Conservation (phyloP, 2,329 filamentous ascomycete species). For the Venturia nashicola region DNA sequence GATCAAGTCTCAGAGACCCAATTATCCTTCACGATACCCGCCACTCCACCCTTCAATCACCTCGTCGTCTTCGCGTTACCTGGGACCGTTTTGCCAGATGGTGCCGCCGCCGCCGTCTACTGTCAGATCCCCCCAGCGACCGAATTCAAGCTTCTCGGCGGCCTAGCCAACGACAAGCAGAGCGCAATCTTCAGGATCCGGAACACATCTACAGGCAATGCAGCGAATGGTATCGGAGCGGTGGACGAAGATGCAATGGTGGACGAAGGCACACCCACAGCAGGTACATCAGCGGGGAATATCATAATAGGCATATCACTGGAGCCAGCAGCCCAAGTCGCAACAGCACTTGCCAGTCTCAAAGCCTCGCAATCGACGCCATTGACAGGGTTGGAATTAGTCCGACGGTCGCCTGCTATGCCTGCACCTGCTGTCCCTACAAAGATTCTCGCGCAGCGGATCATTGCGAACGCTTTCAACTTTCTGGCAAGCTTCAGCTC, state of each 20-base stretch:
- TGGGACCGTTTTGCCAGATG: slow-evolving; percentile 56
- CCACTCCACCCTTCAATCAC: slow-evolving; percentile 50
- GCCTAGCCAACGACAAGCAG: slow-evolving; percentile 79
- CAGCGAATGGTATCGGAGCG: slow-evolving; percentile 12
- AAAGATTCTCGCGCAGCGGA: slow-evolving; percentile 73
- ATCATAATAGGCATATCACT: slow-evolving; percentile 72
- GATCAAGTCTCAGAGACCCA: slow-evolving; percentile 45
- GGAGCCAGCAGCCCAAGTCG: slow-evolving; percentile 63
- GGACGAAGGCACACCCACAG: slow-evolving; percentile 22
- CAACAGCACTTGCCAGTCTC: slow-evolving; percentile 41
- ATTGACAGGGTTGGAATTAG: slow-evolving; percentile 21
- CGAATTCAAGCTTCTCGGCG: slow-evolving; percentile 77
- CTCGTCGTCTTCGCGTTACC: slow-evolving; percentile 85
- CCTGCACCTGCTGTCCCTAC: slow-evolving; percentile 42
- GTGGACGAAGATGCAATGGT: slow-evolving; percentile 35
- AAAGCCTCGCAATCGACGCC: slow-evolving; percentile 16
- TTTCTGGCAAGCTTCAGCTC: slow-evolving; percentile 81
- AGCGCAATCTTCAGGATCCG: slow-evolving; percentile 79
- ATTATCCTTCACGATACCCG: slow-evolving; percentile 56
- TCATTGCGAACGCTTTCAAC: slow-evolving; percentile 96
- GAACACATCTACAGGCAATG: slow-evolving; percentile 24
- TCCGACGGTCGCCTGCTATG: slow-evolving; percentile 20
- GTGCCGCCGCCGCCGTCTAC: slow-evolving; percentile 82
- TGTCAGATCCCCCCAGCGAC: slow-evolving; percentile 51
- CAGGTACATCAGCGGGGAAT: neutral